Evolutionary conservation across 164 flowering plant genomes (phyloP).

Genomic region (Stephania yunnanensis): DNA sequence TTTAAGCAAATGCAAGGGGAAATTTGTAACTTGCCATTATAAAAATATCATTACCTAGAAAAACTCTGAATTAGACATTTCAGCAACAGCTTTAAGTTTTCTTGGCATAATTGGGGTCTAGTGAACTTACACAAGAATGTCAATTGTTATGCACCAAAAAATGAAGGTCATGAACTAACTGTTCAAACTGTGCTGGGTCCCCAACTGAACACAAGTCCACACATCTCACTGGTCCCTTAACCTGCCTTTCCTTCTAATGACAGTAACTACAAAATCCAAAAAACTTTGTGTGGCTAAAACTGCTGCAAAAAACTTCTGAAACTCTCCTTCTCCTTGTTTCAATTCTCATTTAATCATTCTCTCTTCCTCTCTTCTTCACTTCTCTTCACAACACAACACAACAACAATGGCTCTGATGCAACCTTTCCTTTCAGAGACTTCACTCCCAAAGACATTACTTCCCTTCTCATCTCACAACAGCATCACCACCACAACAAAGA

Average conservation of each 20-base stretch:
- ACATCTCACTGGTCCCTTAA: background rate
- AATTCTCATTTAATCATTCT: background rate
- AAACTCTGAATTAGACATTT: no score
- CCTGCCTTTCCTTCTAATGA: background rate
- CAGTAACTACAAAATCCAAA: background rate
- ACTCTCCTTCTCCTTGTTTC: background rate
- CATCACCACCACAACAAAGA: conserved; percentile 6
- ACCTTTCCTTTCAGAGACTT: conserved; percentile 12
- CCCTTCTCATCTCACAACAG: conserved; percentile 14
- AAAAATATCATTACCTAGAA: no score
- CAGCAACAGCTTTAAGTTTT: no score
- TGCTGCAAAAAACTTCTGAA: background rate
- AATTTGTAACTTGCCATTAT: no score
- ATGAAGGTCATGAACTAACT: background rate
- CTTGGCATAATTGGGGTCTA: no score
- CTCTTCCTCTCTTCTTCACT: background rate
- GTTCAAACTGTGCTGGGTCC: background rate
- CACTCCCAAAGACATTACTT: conserved; percentile 13
- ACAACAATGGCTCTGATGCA: conserved; percentile 14
- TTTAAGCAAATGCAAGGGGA: no score
- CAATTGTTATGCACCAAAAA: no score
- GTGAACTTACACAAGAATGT: no score
- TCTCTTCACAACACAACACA: background rate
- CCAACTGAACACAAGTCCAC: background rate
- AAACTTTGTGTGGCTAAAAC: conserved; percentile 15